A percentile compares a stretch with the other conserved stretches of the same genome.
These are phyloP conservation scores for Calonectria pteridis DNA, from an alignment of 2,329 filamentous ascomycete genomes.

Conservation along the genomic window DNA sequence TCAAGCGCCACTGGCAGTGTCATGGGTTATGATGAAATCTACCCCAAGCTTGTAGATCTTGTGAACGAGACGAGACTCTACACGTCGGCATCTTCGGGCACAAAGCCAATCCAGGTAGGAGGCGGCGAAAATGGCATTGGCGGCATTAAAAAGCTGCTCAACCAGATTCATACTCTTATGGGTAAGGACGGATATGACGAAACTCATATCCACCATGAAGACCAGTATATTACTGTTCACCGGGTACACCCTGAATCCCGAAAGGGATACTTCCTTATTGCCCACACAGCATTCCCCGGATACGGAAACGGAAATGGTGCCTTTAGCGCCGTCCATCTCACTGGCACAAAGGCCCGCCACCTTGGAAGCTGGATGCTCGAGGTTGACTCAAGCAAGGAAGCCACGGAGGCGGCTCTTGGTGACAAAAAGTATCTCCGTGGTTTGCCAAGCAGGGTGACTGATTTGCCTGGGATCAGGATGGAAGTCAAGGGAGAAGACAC, in stretches of 20 bases:
- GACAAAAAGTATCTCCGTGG: slow-evolving; percentile 83
- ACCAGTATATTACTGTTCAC: slow-evolving; percentile 96
- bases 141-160: slow-evolving; percentile 90
- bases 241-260: slow-evolving; percentile 91
- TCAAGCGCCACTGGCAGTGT: slow-evolving; percentile 94
- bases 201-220: slow-evolving; percentile 96
- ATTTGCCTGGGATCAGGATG: slow-evolving; percentile 79
- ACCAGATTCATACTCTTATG: slow-evolving; percentile 96
- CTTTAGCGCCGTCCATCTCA: slow-evolving; percentile 83
- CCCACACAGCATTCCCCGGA: slow-evolving; percentile 94
- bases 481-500: slow-evolving; percentile 81
- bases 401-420: slow-evolving; percentile 71
- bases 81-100: slow-evolving; percentile 78
- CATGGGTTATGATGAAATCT: slow-evolving; percentile 98
- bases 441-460: slow-evolving; percentile 84
- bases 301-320: slow-evolving; percentile 87
- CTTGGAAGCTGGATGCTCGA: slow-evolving; percentile 94
- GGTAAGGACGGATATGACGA: slow-evolving; percentile 94
- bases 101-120: slow-evolving; percentile 70
- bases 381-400: slow-evolving; percentile 81
- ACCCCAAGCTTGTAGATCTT: slow-evolving; percentile 91
- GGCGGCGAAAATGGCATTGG: slow-evolving; percentile 87
- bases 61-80: slow-evolving; percentile 91
- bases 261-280: slow-evolving; percentile 95
- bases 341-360: slow-evolving; percentile 86